Conservation (phyloP, 805 yeast genomes). For the Lachancea kluyveri region DNA sequence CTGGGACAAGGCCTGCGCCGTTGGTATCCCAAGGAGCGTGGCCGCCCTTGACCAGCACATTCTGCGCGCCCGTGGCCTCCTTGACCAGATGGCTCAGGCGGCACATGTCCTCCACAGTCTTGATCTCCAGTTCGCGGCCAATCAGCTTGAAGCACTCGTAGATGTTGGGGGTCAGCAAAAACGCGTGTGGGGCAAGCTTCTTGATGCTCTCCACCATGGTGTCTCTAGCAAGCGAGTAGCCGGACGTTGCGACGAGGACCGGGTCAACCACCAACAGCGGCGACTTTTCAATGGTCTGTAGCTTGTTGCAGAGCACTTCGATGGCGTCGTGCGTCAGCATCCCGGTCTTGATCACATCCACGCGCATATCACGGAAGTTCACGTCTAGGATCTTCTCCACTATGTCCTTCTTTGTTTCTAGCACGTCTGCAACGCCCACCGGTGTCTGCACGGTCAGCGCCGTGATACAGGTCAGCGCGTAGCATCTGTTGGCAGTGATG, state of each 20-base stretch:
- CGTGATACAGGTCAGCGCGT: conserved; percentile 70
- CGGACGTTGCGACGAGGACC: conserved; percentile 79
- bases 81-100: conserved; percentile 36
- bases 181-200: conserved; percentile 46
- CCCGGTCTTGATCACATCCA: conserved; percentile 74
- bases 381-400: conserved; percentile 45
- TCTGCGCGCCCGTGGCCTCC: conserved; percentile 37
- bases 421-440: conserved; percentile 35
- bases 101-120: conserved; percentile 36
- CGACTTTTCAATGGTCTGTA: conserved; percentile 29
- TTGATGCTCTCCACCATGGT: conserved; percentile 40
- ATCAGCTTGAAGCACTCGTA: conserved; percentile 50
- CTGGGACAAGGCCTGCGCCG: conserved; percentile 4
- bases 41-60: conserved; percentile 75
- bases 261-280: conserved; percentile 65
- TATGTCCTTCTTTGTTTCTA: conserved; percentile 37
- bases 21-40: conserved; percentile 61
- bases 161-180: conserved; percentile 68
- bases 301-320: conserved; percentile 35
- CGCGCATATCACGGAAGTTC: conserved; percentile 53
- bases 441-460: conserved; percentile 78
- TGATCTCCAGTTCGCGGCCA: conserved; percentile 23
- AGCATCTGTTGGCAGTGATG: conserved; percentile 65
- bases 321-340: conserved; percentile 58
- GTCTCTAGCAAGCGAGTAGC: conserved; percentile 47